phyloP scores from a whole-genome alignment of 2,329 filamentous ascomycete genomes.

The Nemania sp. region DNA sequence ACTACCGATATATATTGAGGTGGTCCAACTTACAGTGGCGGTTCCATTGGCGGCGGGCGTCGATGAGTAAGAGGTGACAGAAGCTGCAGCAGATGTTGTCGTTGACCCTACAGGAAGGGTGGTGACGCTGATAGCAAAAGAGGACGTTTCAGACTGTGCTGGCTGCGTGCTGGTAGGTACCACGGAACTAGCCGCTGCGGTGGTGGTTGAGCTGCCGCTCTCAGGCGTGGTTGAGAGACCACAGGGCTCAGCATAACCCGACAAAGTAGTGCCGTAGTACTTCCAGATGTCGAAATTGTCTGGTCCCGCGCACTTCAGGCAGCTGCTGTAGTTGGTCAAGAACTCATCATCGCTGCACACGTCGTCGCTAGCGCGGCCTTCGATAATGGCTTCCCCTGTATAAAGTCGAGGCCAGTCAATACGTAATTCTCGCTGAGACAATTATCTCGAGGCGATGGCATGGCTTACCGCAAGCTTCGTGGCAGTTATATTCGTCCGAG shows the following conservation, averaged over 20 bases:
- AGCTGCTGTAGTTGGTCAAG: conserved; percentile 18
- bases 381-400: conserved; percentile 20
- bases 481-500: conserved; percentile 18
- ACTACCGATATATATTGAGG: neutral
- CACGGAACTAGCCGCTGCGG: neutral
- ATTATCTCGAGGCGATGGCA: neutral
- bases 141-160: conserved; percentile 2
- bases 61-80: neutral
- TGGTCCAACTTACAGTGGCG: conserved; percentile 10
- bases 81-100: neutral
- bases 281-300: conserved; percentile 29
- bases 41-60: conserved; percentile 5
- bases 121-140: neutral
- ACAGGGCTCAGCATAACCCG: conserved; percentile 18
- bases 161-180: conserved; percentile 4
- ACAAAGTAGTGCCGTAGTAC: conserved; percentile 18
- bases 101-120: neutral
- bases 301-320: conserved; percentile 25
- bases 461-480: conserved; percentile 24
- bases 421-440: neutral
- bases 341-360: conserved; percentile 24
- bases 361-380: conserved; percentile 17
- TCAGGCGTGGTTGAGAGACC: conserved; percentile 21
- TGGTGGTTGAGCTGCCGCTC: neutral
- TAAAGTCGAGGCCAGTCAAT: neutral